Evolutionary conservation across 2,329 filamentous ascomycete genomes (phyloP).

Genomic region (Alternaria consortialis): DNA sequence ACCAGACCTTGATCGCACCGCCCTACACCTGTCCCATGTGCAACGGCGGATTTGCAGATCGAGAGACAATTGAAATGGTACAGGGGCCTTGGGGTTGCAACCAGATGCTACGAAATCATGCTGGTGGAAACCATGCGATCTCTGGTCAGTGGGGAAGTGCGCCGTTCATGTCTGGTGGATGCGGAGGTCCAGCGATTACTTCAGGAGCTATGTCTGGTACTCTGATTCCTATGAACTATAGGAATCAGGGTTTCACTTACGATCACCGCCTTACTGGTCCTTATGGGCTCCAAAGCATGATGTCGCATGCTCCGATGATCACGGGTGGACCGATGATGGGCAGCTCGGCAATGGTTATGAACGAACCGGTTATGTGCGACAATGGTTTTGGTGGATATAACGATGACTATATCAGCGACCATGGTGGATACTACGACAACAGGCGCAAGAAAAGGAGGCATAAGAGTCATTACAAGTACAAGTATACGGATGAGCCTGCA

Average conservation of each 20-base stretch:
- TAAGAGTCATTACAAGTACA: constrained; percentile 33
- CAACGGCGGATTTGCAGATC: constrained; percentile 38
- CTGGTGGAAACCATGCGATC: constrained; percentile 37
- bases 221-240: constrained; percentile 20
- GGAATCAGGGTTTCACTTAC: constrained; percentile 14
- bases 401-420: constrained; percentile 18
- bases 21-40: constrained; percentile 41
- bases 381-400: too few species aligned
- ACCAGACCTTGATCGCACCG: constrained; percentile 39
- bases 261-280: constrained; percentile 35
- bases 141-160: constrained; percentile 39
- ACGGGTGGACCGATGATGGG: constrained; percentile 4
- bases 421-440: constrained; percentile 12
- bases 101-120: constrained; percentile 39
- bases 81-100: constrained; percentile 46
- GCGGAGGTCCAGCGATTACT: constrained; percentile 17
- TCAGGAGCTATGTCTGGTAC: constrained; percentile 23
- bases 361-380: constrained; percentile 6
- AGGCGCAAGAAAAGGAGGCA: constrained; percentile 24
- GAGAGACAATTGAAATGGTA: constrained; percentile 44
- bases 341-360: constrained; percentile 10
- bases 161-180: constrained; percentile 23
- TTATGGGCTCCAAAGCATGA: constrained; percentile 20
- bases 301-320: constrained; percentile 8
- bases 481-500: constrained; percentile 28